Conservation (phyloP, 352 stramenopile genomes). For the Phytophthora ohioensis region DNA sequence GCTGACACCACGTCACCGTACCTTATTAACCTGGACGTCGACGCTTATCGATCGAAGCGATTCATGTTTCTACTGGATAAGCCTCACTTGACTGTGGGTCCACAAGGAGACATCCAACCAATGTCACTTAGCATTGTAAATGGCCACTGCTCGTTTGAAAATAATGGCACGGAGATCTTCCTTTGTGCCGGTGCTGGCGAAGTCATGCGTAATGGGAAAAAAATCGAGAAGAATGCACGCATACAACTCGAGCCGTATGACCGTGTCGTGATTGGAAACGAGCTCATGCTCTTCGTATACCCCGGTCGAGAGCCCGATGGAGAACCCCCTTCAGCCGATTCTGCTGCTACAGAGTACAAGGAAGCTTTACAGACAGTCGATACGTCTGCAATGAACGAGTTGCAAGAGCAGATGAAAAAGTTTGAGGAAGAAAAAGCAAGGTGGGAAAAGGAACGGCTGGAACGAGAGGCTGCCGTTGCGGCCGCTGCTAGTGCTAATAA, state of each 20-base stretch:
- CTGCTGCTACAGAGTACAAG: conserved; percentile 91
- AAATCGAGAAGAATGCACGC: conserved; percentile 54
- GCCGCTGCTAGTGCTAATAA: conserved; percentile 39
- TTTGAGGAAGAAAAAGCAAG: conserved; percentile 90
- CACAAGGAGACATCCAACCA: conserved; percentile 92
- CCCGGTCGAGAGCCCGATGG: conserved; percentile 52
- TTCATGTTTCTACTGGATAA: conserved; percentile 93
- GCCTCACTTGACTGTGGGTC: conserved; percentile 54
- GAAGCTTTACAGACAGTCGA: conserved; percentile 80
- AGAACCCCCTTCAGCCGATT: conserved; percentile 80
- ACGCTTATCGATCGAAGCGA: too few species aligned
- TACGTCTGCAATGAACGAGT: conserved; percentile 74
- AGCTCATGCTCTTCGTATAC: conserved; percentile 89
- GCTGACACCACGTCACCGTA: conserved; percentile 84
- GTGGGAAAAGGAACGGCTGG: conserved; percentile 87
- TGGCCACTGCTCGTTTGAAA: conserved; percentile 86
- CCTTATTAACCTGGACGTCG: conserved; percentile 78
- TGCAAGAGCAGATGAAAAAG: conserved; percentile 91
- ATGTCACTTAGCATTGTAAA: conserved; percentile 92
- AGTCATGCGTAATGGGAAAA: conserved; percentile 89
- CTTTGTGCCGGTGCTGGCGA: conserved; percentile 83
- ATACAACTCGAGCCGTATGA: conserved; percentile 70
- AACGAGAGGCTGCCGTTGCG: conserved; percentile 50
- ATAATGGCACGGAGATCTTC: conserved; percentile 49
- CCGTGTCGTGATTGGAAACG: conserved; percentile 86